Evolutionary conservation across 306 rosid species (phyloP).

Genomic region (Dicorynia guianensis): DNA sequence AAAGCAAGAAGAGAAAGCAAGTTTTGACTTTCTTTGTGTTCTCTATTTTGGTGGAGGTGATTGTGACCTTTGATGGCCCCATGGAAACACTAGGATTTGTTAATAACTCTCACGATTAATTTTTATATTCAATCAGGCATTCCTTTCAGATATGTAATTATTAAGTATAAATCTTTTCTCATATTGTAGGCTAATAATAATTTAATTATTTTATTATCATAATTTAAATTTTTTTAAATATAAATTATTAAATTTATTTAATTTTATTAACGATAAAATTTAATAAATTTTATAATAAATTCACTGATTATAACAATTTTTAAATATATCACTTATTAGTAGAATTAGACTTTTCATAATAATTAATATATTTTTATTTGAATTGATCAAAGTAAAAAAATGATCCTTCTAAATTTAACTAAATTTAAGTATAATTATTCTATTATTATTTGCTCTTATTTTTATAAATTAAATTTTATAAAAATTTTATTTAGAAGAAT

Average conservation of each 20-base stretch:
- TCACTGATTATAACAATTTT: no score
- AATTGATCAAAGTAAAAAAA: conserved; percentile 3
- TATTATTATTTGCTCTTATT: no score
- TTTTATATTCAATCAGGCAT: not conserved
- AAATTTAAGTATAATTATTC: conserved; percentile 45
- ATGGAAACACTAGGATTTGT: conserved; percentile 21
- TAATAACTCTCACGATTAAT: conserved; percentile 2
- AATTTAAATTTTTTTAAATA: no score
- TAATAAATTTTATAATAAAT: no score
- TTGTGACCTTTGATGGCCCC: conserved; percentile 37
- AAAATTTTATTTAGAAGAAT: no score
- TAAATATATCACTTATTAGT: no score
- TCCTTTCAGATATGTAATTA: not conserved
- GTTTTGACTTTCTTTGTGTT: conserved; percentile 45
- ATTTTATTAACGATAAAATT: no score
- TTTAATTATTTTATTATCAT: no score
- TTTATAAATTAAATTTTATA: no score
- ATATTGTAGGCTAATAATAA: not conserved
- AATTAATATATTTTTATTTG: conserved; percentile 17
- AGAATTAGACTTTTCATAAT: no score
- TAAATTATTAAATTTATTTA: no score
- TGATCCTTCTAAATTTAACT: conserved; percentile 53
- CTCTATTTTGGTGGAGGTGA: conserved; percentile 50
- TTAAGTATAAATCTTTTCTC: not conserved
- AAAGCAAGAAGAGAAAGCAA: conserved; percentile 31